Evolutionary conservation across 1,284 basidiomycete genomes (phyloP), one percentile per base, ranked within the genome.

Genomic region (Cutaneotrichosporon mucoides): DNA sequence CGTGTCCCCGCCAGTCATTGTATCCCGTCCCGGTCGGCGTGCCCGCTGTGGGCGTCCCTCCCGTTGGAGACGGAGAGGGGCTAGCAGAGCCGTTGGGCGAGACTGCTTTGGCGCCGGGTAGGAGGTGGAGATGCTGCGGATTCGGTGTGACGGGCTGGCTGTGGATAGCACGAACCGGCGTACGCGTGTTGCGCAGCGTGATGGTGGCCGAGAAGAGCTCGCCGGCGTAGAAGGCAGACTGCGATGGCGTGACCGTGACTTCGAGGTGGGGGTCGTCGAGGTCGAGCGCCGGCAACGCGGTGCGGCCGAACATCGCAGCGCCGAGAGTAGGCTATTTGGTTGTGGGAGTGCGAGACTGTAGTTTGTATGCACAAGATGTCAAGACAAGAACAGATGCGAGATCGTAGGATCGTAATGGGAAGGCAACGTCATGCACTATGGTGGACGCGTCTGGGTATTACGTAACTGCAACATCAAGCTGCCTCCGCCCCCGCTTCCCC

Each of bases 191-290:
- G 48, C 88, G 88, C 77, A 96, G 92, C 0, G 89, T 88, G 70
- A 97, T 86, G 5, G 85, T 87, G 13, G 90, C 90, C 6, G 85
- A 82, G 76, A 95, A 90, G 0, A 84, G 81, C 75, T 97, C 93
- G 61, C 93, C 93, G 1, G 93, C 92, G 75, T 94, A 97, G 79
- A 89, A 96, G 0, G 90, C 90, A 0, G 90, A 89, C 64, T 92
- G 88, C 0, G 87, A 82, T 3, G 93, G 93, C 0, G 76, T 86
- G 52, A 83, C 79, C 0, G 76, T 76, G 36, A 83, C 77, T 58
- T 76, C 73, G 49, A 82, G 68, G 66, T 79, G 66, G 33, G 74
- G 69, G 64, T 78, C 66, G 62, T 69, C 69, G 6, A 59, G 13
- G 33, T 57, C 56, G 11, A 51, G 49, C 16, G 38, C 38, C 24